phyloP scores from a whole-genome alignment of 2,329 filamentous ascomycete genomes.

The Plenodomus tracheiphilus region DNA sequence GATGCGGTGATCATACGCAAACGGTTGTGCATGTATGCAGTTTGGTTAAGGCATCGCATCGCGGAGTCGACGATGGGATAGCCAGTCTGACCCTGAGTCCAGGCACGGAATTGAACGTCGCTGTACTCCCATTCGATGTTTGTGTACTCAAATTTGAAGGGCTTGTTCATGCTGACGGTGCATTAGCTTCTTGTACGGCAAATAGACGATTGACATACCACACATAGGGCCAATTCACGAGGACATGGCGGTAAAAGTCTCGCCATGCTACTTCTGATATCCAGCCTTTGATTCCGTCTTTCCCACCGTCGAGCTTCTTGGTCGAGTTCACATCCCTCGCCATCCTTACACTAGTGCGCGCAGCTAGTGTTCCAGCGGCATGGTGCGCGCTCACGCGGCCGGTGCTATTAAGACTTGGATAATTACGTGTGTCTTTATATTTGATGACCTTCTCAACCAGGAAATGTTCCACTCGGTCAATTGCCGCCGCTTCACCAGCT shows the following conservation, averaged over 20 bases:
- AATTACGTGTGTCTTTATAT: constrained; percentile 49
- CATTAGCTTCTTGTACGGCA: background rate
- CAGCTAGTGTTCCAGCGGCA: constrained; percentile 50
- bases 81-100: constrained; percentile 56
- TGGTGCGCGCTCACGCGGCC: constrained; percentile 50
- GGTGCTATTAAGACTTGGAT: constrained; percentile 48
- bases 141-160: constrained; percentile 81
- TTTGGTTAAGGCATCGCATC: constrained; percentile 55
- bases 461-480: constrained; percentile 47
- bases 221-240: constrained; percentile 83
- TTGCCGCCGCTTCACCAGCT: constrained; percentile 50
- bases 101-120: constrained; percentile 64
- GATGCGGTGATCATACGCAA: constrained; percentile 55
- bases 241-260: constrained; percentile 62
- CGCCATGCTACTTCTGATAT: constrained; percentile 58
- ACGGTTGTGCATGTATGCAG: constrained; percentile 58
- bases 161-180: constrained; percentile 66
- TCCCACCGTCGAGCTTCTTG: constrained; percentile 57
- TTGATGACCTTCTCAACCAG: constrained; percentile 50
- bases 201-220: constrained; percentile 56
- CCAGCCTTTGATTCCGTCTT: constrained; percentile 51
- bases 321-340: constrained; percentile 55
- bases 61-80: constrained; percentile 55
- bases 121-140: constrained; percentile 75
- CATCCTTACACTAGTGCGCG: constrained; percentile 51